Conservation (phyloP, 1,284 basidiomycete species). For the Singerocomus inundabilis region DNA sequence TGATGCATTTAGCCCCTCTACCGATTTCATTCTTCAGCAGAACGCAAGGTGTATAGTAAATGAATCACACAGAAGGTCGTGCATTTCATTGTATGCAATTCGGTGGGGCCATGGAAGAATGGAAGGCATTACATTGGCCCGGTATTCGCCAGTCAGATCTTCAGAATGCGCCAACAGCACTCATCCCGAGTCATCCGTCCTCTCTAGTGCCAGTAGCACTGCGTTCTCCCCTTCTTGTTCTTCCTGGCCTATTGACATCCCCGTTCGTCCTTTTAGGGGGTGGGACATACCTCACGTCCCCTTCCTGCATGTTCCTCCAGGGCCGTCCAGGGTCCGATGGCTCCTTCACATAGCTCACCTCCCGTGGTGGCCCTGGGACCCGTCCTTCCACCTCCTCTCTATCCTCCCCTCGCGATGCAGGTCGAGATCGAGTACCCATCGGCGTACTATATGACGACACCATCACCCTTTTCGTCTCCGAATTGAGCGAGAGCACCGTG, state of each 20-base stretch:
- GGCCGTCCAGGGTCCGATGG: slow-evolving; percentile 37
- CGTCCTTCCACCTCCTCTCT: slow-evolving; percentile 39
- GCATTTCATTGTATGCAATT: neutral
- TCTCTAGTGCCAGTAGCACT: neutral
- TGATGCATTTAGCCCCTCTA: neutral
- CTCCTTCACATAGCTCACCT: slow-evolving; percentile 36
- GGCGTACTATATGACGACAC: slow-evolving; percentile 49
- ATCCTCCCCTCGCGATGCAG: slow-evolving; percentile 36
- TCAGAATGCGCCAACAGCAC: neutral
- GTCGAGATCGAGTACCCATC: slow-evolving; percentile 30
- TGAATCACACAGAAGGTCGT: neutral
- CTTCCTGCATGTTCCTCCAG: slow-evolving; percentile 46
- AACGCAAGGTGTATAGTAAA: neutral
- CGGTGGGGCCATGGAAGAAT: neutral
- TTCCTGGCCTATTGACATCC: neutral
- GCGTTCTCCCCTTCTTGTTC: neutral
- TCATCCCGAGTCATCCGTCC: neutral
- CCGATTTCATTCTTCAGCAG: neutral
- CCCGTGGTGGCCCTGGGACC: slow-evolving; percentile 42
- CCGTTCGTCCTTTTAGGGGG: slow-evolving; percentile 12
- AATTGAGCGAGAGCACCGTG: slow-evolving; percentile 60
- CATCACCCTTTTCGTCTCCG: slow-evolving; percentile 49
- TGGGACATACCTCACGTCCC: slow-evolving; percentile 41
- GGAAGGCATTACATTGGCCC: neutral
- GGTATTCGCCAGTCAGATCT: neutral